Conservation (phyloP, 2,329 filamentous ascomycete genomes). For the Talaromyces marneffei region DNA sequence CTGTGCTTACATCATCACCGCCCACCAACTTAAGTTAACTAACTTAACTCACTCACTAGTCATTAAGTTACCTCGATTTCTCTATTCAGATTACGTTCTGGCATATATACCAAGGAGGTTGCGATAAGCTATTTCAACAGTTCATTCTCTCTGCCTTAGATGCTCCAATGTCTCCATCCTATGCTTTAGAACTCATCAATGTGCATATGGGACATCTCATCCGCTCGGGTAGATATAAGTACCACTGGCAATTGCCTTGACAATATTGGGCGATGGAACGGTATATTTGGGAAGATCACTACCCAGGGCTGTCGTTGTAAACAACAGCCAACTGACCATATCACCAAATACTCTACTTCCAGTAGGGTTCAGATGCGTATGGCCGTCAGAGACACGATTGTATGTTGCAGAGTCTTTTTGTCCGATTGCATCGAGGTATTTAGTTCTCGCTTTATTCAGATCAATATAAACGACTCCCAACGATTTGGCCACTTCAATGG, state of each 20-base stretch:
- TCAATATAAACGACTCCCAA: background rate
- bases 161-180: too few relatives aligned
- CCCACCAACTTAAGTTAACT: too few relatives aligned
- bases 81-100: background rate
- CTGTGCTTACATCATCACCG: background rate
- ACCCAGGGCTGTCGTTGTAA: background rate
- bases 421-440: constrained; percentile 1
- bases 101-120: background rate
- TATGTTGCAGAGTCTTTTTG: background rate
- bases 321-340: background rate
- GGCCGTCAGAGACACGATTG: background rate
- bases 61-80: too few relatives aligned
- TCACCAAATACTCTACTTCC: constrained; percentile 4
- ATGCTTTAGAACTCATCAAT: background rate
- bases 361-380: constrained; percentile 2
- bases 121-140: background rate
- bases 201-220: background rate
- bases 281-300: background rate
- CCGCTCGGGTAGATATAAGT: background rate
- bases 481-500: background rate
- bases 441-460: constrained; percentile 1
- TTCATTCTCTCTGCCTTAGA: too few relatives aligned
- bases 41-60: too few relatives aligned
- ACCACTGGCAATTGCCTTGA: background rate
- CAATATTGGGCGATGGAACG: background rate